Evolutionary conservation across 139 green algal species (phyloP), one percentile per base, ranked within the genome.

Genomic region (Asterochloris sp.): DNA sequence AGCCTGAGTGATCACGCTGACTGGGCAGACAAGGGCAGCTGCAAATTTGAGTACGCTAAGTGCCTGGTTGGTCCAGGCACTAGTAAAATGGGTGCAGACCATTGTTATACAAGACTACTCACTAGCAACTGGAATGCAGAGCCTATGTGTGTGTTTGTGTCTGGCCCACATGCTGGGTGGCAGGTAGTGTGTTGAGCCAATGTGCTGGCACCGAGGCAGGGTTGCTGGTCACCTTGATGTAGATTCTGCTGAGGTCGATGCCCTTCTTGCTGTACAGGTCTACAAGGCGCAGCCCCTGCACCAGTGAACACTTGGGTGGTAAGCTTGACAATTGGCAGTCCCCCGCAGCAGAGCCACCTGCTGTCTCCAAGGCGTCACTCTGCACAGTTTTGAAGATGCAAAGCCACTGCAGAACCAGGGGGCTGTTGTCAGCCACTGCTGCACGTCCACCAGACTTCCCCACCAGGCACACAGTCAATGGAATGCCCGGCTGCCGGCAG

Each of bases 181-280:
- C 4, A 2, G 8, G 17, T 8, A 71, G 66, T 24, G 1, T 21
- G 66, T 8, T 71, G 66, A 24, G 66, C 21, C 66, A 26, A 24
- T 9, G 19, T 71, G 66, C 17, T 21, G 21, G 66, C 21, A 10
- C 19, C 4, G 17, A 24, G 21, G 69, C 23, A 76, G 14, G 23
- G 10, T 13, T 12, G n/a, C 10, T 21, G 14, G 54, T 21, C 62
- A 85, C 85, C 85, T 91, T 91, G 86, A 91, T 91, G 83, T 91
- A 92, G 9, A 93, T 67, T 73, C 83, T 74, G 47, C 63, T 73
- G 47, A 83, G 79, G 76, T 91, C 87, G 12, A 94, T 69, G 74
- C 90, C 91, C 15, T 86, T 83, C 17, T 82, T 71, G 12, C 82
- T 82, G 66, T 96, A 97, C 84, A 96, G 84, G 79, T 97, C 93